Evolutionary conservation across 2,329 filamentous ascomycete species (phyloP), one percentile per base, ranked within the genome.

Genomic region (Rhexocercosporidium sp.): DNA sequence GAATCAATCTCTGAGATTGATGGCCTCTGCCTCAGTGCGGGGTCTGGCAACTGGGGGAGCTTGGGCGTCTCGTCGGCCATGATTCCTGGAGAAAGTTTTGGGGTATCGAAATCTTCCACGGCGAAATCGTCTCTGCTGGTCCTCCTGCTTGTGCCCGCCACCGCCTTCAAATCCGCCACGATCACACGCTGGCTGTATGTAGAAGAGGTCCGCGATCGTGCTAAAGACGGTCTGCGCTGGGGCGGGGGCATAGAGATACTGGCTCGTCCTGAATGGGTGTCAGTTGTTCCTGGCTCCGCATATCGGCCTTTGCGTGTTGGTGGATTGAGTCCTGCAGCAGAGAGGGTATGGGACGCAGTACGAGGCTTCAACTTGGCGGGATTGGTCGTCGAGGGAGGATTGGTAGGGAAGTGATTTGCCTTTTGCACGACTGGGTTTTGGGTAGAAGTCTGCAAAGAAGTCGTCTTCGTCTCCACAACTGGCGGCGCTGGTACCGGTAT

Each of bases 241-340:
- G 85, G 83, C 66, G 87, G 84, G 46, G 89, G 87, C 85, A 91
- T 90, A 71, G 86, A 90, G 68, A 90, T 82, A 77, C 83, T 90
- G 65, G 88, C 83, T 75, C 84, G 83, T 66, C 88, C 87, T 69
- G 85, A 83, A 77, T 86, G 83, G 69, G 82, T 82, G 65, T 85
- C 83, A 68, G 84, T 86, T 34, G 85, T 86, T 70, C 86, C 86
- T 39, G 88, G 83, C 74, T 91, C 88, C 65, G 84, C 84, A 76
- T 86, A 83, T 64, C 84, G 82, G 71, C 84, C 82, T 77, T 90
- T 91, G 68, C 84, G 72, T 16, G 71, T 66, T 39, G 66, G 22
- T 78, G 73, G 75, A 63, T 73, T 77, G 62, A 79, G 72, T 73
- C 72, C 75, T 34, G 82, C 79, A 62, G 83, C 81, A 69, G 85